Evolutionary conservation across 805 yeast genomes (phyloP), one percentile per base, ranked within the genome.

Genomic region (Suhomyces xylopsoci): DNA sequence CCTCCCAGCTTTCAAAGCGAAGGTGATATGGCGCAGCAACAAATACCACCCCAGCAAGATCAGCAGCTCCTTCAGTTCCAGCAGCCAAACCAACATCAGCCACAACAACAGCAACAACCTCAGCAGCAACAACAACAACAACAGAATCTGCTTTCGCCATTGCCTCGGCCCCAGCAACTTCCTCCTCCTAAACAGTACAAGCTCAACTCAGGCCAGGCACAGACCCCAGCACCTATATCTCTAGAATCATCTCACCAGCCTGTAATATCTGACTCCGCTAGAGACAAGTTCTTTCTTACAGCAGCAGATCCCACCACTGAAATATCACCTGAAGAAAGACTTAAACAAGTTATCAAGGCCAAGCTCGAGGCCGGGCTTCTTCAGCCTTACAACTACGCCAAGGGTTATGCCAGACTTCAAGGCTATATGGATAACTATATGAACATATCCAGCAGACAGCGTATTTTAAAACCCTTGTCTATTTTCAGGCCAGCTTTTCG

Each of bases 261-360:
- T 1, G 70, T 73, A 40, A 76, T 82, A 3, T 81, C 85, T 0
- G 93, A 88, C 51, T 84, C 94, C 2, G 96, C 97, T 1, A 80
- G 90, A 57, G 97, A 92, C 65, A 91, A 91, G 68, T 93, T 93
- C 70, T 92, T 93, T 72, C 72, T 93, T 47, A 93, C 97, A 0
- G 98, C 98, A 0, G 97, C 97, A 0, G 98, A 93, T 66, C 98
- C 98, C 5, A 88, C 97, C 0, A 90, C 93, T 2, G 97, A 90
- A 58, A 87, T 88, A 36, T 88, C 96, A 0, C 97, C 97, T 0
- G 97, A 92, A 64, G 97, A 91, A 64, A 79, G 97, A 55, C 76
- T 93, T 59, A 90, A 90, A 63, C 96, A 91, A 65, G 97, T 93
- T 9, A 92, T 93, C 62, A 88, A 89, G 63, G 98, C 98, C 15